Percentiles rank a stretch among this genome's conserved stretches.
These are phyloP conservation scores for Penicillium pancosmium DNA, from an alignment of 495 filamentous ascomycete genomes.

Conservation along the genomic window DNA sequence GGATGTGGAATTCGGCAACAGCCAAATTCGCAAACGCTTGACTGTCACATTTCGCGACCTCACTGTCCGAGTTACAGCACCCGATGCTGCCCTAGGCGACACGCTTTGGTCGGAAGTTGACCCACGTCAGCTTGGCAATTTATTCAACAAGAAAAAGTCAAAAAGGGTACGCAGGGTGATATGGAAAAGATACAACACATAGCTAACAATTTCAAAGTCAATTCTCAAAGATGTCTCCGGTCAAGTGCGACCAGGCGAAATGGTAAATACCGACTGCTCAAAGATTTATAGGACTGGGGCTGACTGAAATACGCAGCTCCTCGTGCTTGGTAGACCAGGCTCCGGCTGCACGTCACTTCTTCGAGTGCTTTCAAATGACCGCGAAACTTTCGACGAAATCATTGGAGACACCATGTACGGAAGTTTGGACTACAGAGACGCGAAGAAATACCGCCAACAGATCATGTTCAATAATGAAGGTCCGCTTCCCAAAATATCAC, in stretches of 20 bases:
- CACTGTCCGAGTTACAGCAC: constrained; percentile 41
- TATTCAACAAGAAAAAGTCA: constrained; percentile 21
- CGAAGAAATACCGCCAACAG: constrained; percentile 38
- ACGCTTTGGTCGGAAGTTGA: constrained; percentile 40
- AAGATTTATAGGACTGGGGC: background rate
- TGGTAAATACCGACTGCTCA: constrained; percentile 27
- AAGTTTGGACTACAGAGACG: constrained; percentile 39
- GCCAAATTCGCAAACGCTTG: constrained; percentile 33
- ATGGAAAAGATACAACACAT: background rate
- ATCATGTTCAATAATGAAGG: constrained; percentile 50
- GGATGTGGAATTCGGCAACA: constrained; percentile 32
- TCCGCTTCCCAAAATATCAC: background rate
- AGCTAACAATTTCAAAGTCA: constrained; percentile 22
- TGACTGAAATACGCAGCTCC: constrained; percentile 28
- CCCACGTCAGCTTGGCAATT: constrained; percentile 31
- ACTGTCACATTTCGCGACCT: constrained; percentile 43
- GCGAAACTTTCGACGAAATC: constrained; percentile 40
- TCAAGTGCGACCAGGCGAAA: constrained; percentile 44
- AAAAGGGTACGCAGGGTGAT: constrained; percentile 32
- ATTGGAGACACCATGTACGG: constrained; percentile 36
- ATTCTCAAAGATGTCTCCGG: constrained; percentile 42
- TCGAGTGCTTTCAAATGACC: constrained; percentile 41
- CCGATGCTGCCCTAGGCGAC: constrained; percentile 43
- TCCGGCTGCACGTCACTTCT: constrained; percentile 48
- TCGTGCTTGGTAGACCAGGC: constrained; percentile 49